Evolutionary conservation across 306 rosid species (phyloP), one percentile per base, ranked within the genome.

Genomic region (Vigna hirtella): DNA sequence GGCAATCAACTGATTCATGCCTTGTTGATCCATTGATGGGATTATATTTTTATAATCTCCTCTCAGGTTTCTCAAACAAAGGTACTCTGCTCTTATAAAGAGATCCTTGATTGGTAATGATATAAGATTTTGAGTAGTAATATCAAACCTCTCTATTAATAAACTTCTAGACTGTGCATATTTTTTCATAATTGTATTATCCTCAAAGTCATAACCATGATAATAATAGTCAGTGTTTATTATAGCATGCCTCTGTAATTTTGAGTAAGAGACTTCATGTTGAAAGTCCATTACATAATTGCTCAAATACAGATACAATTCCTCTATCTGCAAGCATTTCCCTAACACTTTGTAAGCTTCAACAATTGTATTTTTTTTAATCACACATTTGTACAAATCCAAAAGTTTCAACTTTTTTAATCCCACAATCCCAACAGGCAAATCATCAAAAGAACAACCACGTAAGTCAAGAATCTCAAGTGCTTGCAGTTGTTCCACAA

Each of bases 391-490:
- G 42, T 1, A 67, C 10, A 74, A 36, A 18, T 32, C 28, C 30
- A 81, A 9, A 1, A 59, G 52, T 34, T 30, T 81, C 38, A 81
- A 36, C 17, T 68, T 75, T 7, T 69, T n/a, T 14, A 72, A 51
- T 5, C 16, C 11, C 5, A 1, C 1, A 1, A 77, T 36, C 34
- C 16, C 58, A 20, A 49, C 26, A 8, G 81, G 81, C n/a, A 81
- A 53, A 28, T 75, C 68, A 36, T 26, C 1, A 28, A 81, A 66
- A 34, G 32, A 47, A 40, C 76, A 77, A 14, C 17, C 1, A 5
- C 11, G 34, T 24, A 82, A 36, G 22, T 77, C 75, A 12, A 82
- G 74, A 63, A 51, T 34, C 36, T 82, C 82, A 20, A 82, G 82
- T 14, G 52, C 11, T 24, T 24, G 30, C 20, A 82, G 7, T 56